Base-by-base conservation (phyloP, 306 rosid species). In the Vigna nakashimae region DNA sequence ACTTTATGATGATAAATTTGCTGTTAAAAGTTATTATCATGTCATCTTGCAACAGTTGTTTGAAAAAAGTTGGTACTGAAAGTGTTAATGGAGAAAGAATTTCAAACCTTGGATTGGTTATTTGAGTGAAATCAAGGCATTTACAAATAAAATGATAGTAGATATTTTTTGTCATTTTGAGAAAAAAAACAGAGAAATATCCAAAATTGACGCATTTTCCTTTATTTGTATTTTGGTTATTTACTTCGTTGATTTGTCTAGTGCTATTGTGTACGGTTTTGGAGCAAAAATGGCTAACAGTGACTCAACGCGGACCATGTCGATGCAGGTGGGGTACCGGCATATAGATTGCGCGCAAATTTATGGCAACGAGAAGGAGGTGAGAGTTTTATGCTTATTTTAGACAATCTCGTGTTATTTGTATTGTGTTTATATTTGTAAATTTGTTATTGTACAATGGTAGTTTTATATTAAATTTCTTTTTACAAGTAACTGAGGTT, bases 321-420 rank as follows among this genome's bases (percentile, higher is more conserved):
- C 43, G 40, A 73, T 82, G 78, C 81, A 88, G 91, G 86, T 83
- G 75, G 89, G 91, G 1, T 85, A 85, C 64, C 72, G 89, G 7
- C 91, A 88, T 75, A 80, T 88, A 63, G 91, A 88, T 63, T 88
- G 91, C 75, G 89, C 89, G 15, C 81, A 74, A 58, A 40, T 76
- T 20, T 88, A 88, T 48, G 77, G 74, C 32, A 88, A 88, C 42
- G 88, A 86, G 71, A 75, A 83, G 22, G 90, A 87, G 90, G 90
- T 84, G 5, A 82, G 77, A 22, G 6, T 60, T 28, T 4, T 5
- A 24, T 26, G 36, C n/a, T 43, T 40, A 51, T 7, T 70, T 20
- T 63, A 4, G 16, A 40, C 24, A n/a, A 17, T 17, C 30, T 9
- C 1, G 4, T 45, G 5, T 45, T 45, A 45, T 3, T 58, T 32